Evolutionary conservation across 2,329 filamentous ascomycete species (phyloP).

Genomic region (Geosmithia putterillii): DNA sequence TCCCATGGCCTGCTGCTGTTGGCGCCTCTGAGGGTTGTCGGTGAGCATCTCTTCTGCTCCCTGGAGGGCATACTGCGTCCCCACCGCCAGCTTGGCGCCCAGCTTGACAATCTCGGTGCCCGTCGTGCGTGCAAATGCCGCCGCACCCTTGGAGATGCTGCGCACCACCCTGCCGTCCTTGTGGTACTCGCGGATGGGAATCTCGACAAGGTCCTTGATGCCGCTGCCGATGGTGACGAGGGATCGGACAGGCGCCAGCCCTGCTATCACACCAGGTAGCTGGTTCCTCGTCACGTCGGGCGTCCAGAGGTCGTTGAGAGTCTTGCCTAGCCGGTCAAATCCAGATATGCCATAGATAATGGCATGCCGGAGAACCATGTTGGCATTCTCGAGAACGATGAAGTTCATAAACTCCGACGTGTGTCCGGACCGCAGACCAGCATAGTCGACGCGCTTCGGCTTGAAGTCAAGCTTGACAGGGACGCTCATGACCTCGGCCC

Average conservation of each 20-base stretch:
- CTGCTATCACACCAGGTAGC: slow-evolving; percentile 76
- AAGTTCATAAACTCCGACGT: slow-evolving; percentile 99
- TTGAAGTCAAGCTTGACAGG: slow-evolving; percentile 88
- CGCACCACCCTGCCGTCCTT: slow-evolving; percentile 90
- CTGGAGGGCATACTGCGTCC: slow-evolving; percentile 86
- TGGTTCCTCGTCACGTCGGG: slow-evolving; percentile 85
- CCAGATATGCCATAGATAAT: slow-evolving; percentile 89
- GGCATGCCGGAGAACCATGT: slow-evolving; percentile 74
- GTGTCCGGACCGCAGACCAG: slow-evolving; percentile 78
- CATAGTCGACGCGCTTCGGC: slow-evolving; percentile 95
- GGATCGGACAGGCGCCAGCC: slow-evolving; percentile 78
- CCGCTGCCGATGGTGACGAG: slow-evolving; percentile 86
- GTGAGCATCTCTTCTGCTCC: slow-evolving; percentile 72
- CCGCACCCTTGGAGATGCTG: slow-evolving; percentile 81
- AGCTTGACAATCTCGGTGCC: slow-evolving; percentile 90
- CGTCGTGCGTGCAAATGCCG: slow-evolving; percentile 84
- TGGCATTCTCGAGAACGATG: slow-evolving; percentile 76
- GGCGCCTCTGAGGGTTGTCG: slow-evolving; percentile 16
- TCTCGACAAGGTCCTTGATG: slow-evolving; percentile 72
- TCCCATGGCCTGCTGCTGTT: slow-evolving; percentile 15
- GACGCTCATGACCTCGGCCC: slow-evolving; percentile 75
- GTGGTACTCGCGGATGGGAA: slow-evolving; percentile 84
- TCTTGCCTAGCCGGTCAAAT: slow-evolving; percentile 81
- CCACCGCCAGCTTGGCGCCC: slow-evolving; percentile 86
- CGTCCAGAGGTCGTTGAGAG: slow-evolving; percentile 92